phyloP scores from a whole-genome alignment of 169 alveolate species.

The Toxoplasma gondii region DNA sequence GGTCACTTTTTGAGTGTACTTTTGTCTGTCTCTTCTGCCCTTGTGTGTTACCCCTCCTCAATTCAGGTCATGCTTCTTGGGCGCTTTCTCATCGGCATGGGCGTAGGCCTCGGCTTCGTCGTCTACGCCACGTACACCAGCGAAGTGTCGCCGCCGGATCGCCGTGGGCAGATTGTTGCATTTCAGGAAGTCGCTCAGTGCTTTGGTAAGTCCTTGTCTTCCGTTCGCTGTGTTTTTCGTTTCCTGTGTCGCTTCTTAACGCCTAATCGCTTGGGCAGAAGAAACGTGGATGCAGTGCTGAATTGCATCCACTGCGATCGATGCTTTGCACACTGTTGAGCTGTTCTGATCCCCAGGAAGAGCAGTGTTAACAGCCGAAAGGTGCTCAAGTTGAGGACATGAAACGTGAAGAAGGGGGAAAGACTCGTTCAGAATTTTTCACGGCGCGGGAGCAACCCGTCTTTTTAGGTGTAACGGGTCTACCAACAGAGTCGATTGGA shows the following conservation, averaged over 20 bases:
- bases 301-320: too few relatives aligned
- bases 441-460: too few relatives aligned
- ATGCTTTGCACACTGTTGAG: too few relatives aligned
- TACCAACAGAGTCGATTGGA: too few relatives aligned
- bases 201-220: background rate
- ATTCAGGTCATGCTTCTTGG: constrained; percentile 41
- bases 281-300: too few relatives aligned
- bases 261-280: too few relatives aligned
- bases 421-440: too few relatives aligned
- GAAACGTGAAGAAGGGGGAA: too few relatives aligned
- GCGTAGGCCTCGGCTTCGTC: constrained; percentile 62
- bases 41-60: background rate
- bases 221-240: background rate
- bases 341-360: too few relatives aligned
- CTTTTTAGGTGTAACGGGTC: too few relatives aligned
- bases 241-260: background rate
- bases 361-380: too few relatives aligned
- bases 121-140: constrained; percentile 54
- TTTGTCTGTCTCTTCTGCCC: background rate
- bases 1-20: background rate
- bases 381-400: too few relatives aligned
- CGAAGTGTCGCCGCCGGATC: constrained; percentile 51
- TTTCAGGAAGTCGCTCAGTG: constrained; percentile 61
- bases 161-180: constrained; percentile 56
- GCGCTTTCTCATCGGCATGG: constrained; percentile 50